Conservation (phyloP, 75 land plant genomes). For the Gnetum montanum region DNA sequence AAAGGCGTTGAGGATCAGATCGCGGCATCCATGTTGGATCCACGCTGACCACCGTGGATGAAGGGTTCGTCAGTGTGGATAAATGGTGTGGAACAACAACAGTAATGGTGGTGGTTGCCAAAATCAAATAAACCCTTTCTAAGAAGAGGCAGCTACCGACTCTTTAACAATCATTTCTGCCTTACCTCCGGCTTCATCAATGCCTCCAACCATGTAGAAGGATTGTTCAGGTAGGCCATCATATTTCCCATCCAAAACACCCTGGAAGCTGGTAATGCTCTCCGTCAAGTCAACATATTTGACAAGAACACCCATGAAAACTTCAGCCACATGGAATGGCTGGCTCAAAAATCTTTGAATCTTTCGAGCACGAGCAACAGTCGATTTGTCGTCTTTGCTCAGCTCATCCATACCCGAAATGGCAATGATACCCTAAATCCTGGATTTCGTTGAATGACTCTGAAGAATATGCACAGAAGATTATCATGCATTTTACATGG, state of each 20-base stretch:
- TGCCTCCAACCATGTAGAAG: conserved; percentile 97
- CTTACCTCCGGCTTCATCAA: conserved; percentile 81
- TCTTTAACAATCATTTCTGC: conserved; percentile 83
- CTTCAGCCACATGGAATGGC: conserved; percentile 98
- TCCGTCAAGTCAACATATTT: conserved; percentile 94
- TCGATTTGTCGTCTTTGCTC: conserved; percentile 89
- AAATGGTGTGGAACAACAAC: too few relatives aligned
- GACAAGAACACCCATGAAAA: conserved; percentile 92
- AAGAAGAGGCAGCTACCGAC: conserved; percentile 24
- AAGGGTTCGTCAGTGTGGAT: too few relatives aligned
- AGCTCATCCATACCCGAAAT: conserved; percentile 98
- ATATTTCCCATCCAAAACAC: conserved; percentile 85
- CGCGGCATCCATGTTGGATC: too few relatives aligned
- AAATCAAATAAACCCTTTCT: too few relatives aligned
- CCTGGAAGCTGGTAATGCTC: conserved; percentile 84
- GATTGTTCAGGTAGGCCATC: conserved; percentile 92
- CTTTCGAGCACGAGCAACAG: conserved; percentile 89
- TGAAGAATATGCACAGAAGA: too few relatives aligned
- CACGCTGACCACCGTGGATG: too few relatives aligned
- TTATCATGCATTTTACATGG: too few relatives aligned
- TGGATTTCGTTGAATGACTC: too few relatives aligned
- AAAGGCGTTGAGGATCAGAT: too few relatives aligned
- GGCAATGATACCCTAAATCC: conserved; percentile 96
- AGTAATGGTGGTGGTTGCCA: too few relatives aligned
- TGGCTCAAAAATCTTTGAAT: conserved; percentile 91